Conservation (phyloP, 768 basidiomycete genomes). For the Hortiboletus campestris region DNA sequence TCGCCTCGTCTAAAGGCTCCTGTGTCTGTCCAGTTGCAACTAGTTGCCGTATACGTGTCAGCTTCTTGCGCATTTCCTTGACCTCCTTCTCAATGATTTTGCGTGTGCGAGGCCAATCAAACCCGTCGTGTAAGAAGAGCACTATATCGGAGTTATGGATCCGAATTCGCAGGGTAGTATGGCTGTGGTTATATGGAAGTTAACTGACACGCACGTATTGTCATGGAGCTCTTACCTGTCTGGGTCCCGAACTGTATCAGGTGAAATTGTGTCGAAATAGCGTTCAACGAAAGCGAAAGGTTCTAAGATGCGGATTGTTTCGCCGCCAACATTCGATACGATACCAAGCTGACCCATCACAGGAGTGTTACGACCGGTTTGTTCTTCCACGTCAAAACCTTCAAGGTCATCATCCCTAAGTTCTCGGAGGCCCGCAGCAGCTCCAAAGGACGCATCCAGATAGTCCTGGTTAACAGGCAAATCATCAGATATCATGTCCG, state of each 20-base stretch:
- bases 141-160: conserved; percentile 61
- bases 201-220: not conserved
- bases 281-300: conserved; percentile 69
- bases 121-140: conserved; percentile 86
- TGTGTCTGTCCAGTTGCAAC: conserved; percentile 87
- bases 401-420: conserved; percentile 72
- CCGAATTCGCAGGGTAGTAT: conserved; percentile 51
- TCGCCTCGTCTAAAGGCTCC: conserved; percentile 69
- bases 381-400: conserved; percentile 49
- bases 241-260: conserved; percentile 46
- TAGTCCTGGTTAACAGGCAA: conserved; percentile 88
- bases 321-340: conserved; percentile 69
- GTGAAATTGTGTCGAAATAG: conserved; percentile 65
- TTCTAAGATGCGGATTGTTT: conserved; percentile 79
- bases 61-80: conserved; percentile 79
- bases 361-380: conserved; percentile 13
- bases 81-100: conserved; percentile 84
- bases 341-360: conserved; percentile 37
- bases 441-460: conserved; percentile 76
- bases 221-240: conserved; percentile 42
- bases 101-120: conserved; percentile 89
- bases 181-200: conserved; percentile 37
- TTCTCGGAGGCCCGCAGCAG: conserved; percentile 73
- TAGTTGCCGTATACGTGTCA: conserved; percentile 89
- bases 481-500: conserved; percentile 91